Evolutionary conservation across 1,139 yeast genomes (phyloP), one percentile per base, ranked within the genome.

Genomic region (Blastobotrys ciferrii): DNA sequence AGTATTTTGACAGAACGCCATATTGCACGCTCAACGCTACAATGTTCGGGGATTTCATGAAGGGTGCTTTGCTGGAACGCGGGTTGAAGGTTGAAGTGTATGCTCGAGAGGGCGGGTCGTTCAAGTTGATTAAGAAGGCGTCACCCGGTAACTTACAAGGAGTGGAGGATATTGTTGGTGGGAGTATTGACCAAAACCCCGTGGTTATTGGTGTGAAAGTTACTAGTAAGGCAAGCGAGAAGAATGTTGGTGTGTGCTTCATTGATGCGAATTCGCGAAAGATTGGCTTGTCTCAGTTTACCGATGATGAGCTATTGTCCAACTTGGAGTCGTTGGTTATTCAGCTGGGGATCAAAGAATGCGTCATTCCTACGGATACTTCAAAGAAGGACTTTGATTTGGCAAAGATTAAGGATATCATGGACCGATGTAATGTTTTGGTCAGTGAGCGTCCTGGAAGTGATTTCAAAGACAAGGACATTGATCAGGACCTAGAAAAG

Each of bases 71-170:
- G 33, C 73, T 88, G 43, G 87, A 83, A 46, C 74, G 77, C 46
- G 88, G 88, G n/a, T 71, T 73, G 53, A 87, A 87, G 63, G 78
- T 92, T 23, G 96, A 91, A 62, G 77, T 92, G 19, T 91, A 84
- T 62, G 54, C 45, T 37, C 68, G 66, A 45, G 60, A 51, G 23
- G 65, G 51, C 43, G 53, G 75, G 43, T 59, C 61, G 4, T 88
- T 95, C 83, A 73, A 71, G 42, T 62, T 85, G 46, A 53, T 76
- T 28, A 76, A 77, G 52, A 70, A 76, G 45, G 97, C 95, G 0
- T 84, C 96, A 0, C 97, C 98, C 0, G 98, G 98, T 3, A 91
- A 92, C 64, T 72, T 89, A 46, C 87, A 84, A 49, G 87, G 81
- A 44, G 80, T 92, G 43, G 96, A 87, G 54, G 88, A 84, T 32